phyloP scores from a whole-genome alignment of 805 yeast genomes.

The Sugiyamaella marilandica region DNA sequence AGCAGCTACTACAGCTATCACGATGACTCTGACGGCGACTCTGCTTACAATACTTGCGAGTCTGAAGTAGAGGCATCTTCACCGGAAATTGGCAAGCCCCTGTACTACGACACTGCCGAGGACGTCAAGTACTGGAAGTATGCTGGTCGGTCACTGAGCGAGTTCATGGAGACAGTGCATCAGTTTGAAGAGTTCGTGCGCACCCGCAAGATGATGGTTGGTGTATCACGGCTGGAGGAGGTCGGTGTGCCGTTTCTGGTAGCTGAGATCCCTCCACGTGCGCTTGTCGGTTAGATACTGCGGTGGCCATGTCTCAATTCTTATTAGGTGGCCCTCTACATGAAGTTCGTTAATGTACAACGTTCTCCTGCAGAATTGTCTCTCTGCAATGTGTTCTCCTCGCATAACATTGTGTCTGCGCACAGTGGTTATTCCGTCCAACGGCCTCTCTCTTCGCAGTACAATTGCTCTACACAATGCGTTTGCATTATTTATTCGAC shows the following conservation, averaged over 20 bases:
- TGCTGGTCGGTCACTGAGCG: conserved; percentile 36
- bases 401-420: too few relatives aligned
- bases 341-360: neutral
- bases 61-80: conserved; percentile 4
- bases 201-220: conserved; percentile 23
- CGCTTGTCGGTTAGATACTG: neutral
- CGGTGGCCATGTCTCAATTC: too few relatives aligned
- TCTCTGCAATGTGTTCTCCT: neutral
- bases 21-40: conserved; percentile 4
- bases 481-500: neutral
- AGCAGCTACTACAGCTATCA: neutral
- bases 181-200: conserved; percentile 36
- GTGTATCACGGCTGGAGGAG: conserved; percentile 26
- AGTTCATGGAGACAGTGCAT: conserved; percentile 34
- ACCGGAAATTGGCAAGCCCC: neutral
- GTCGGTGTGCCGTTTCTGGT: conserved; percentile 35
- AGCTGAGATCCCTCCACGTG: conserved; percentile 32
- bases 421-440: too few relatives aligned
- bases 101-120: conserved; percentile 10
- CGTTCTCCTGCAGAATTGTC: too few relatives aligned
- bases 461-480: neutral
- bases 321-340: neutral
- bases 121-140: conserved; percentile 34
- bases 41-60: neutral
- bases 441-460: too few relatives aligned